These are phyloP conservation scores for Hansenula sp. DNA, from an alignment of 1,139 yeast species.

Conservation along the genomic window DNA sequence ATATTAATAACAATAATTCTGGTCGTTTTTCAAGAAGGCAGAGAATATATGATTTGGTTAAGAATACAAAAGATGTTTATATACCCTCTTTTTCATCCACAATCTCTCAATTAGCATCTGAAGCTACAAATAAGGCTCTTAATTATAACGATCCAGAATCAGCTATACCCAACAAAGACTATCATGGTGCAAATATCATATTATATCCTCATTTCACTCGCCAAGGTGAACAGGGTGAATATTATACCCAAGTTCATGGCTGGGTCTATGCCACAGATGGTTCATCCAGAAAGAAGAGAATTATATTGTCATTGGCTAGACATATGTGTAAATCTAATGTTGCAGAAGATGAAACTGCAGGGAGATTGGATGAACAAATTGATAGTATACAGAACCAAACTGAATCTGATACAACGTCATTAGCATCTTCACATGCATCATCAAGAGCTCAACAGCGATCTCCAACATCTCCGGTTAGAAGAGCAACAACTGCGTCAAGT, in stretches of 20 bases:
- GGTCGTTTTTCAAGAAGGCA: constrained; percentile 21
- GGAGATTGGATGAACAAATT: constrained; percentile 20
- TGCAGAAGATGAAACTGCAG: constrained; percentile 23
- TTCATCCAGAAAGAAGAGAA: constrained; percentile 63
- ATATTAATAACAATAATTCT: constrained; percentile 39
- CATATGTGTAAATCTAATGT: constrained; percentile 52
- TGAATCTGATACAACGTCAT: constrained; percentile 3
- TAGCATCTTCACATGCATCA: constrained; percentile 12
- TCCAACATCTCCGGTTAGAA: constrained; percentile 15
- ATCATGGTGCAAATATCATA: constrained; percentile 28
- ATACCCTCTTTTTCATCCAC: constrained; percentile 48
- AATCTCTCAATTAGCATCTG: constrained; percentile 45
- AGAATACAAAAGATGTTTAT: constrained; percentile 53
- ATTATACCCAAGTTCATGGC: constrained; percentile 65
- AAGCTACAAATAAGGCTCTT: constrained; percentile 32
- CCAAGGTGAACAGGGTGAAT: constrained; percentile 24
- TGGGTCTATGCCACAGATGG: constrained; percentile 70
- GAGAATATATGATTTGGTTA: constrained; percentile 40
- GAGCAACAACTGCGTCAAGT: constrained; percentile 15
- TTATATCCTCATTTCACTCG: constrained; percentile 67
- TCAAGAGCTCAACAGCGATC: constrained; percentile 3
- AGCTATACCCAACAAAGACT: constrained; percentile 8
- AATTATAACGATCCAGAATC: constrained; percentile 11
- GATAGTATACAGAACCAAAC: constrained; percentile 10
- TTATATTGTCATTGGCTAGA: constrained; percentile 64